A percentile compares a stretch with the other conserved stretches of the same genome.
Evolutionary conservation across 306 rosid genomes (phyloP).

Genomic region (Myrica gale): DNA sequence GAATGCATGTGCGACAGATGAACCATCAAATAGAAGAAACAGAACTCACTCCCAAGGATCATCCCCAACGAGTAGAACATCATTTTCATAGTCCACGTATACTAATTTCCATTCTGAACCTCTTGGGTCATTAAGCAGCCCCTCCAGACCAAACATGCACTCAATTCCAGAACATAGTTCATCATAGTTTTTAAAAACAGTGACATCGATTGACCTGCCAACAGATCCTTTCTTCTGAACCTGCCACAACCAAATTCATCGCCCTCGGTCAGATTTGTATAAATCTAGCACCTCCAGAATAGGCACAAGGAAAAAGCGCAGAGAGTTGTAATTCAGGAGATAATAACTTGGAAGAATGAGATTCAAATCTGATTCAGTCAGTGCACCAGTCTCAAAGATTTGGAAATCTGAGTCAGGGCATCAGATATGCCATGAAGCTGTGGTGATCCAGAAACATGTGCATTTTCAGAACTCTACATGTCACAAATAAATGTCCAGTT

Average conservation of each 20-base stretch:
- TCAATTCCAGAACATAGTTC: constrained; percentile 77
- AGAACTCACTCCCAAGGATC: constrained; percentile 96
- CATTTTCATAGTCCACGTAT: constrained; percentile 86
- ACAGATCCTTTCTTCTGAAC: constrained; percentile 96
- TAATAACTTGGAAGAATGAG: neutral
- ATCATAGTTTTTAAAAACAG: constrained; percentile 72
- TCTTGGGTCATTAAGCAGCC: constrained; percentile 78
- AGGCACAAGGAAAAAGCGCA: neutral
- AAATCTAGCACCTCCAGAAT: neutral
- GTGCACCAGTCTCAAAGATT: neutral
- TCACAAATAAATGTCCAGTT: neutral
- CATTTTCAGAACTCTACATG: neutral
- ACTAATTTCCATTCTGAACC: constrained; percentile 93
- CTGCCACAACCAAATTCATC: constrained; percentile 35
- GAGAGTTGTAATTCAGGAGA: neutral
- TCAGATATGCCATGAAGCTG: neutral
- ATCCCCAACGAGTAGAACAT: constrained; percentile 89
- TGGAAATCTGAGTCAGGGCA: neutral
- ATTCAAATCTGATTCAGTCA: neutral
- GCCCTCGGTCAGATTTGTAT: neutral
- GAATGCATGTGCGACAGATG: constrained; percentile 8
- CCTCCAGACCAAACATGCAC: constrained; percentile 91
- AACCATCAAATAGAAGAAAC: neutral
- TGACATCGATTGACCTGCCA: constrained; percentile 89
- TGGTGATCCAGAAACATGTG: neutral